Evolutionary conservation across 2,329 filamentous ascomycete species (phyloP).

Genomic region (Coniochaeta hoffmannii): DNA sequence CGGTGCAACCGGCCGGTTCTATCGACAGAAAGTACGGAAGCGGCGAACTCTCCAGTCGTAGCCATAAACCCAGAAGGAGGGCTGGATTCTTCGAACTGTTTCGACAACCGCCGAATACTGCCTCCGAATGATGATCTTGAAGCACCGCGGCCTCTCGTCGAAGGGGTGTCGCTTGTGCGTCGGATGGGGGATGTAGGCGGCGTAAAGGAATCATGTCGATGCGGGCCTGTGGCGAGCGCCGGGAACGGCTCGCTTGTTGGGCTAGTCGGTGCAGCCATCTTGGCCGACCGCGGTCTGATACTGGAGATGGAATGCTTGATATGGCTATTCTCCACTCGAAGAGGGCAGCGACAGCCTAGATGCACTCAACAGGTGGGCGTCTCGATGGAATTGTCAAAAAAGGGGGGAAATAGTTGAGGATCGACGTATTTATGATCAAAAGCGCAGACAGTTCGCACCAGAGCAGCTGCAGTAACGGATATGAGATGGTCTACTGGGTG

Average conservation of each 20-base stretch:
- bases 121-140: background rate
- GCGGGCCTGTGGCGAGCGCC: background rate
- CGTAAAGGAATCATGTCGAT: background rate
- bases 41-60: constrained; percentile 37
- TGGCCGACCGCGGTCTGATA: background rate
- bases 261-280: background rate
- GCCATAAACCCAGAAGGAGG: constrained; percentile 40
- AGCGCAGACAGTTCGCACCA: too few species aligned
- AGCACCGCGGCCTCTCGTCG: background rate
- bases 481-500: too few species aligned
- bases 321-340: background rate
- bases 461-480: too few species aligned
- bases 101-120: constrained; percentile 9
- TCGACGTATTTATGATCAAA: too few species aligned
- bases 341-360: too few species aligned
- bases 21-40: constrained; percentile 22
- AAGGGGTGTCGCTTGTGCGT: background rate
- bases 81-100: constrained; percentile 35
- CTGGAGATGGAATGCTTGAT: background rate
- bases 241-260: background rate
- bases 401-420: too few species aligned
- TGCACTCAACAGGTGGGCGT: too few species aligned
- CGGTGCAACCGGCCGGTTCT: background rate
- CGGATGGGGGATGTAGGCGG: background rate
- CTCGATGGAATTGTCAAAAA: too few species aligned